phyloP scores from a whole-genome alignment of 257 asterid genomes.

The Nicotiana sylvestris region DNA sequence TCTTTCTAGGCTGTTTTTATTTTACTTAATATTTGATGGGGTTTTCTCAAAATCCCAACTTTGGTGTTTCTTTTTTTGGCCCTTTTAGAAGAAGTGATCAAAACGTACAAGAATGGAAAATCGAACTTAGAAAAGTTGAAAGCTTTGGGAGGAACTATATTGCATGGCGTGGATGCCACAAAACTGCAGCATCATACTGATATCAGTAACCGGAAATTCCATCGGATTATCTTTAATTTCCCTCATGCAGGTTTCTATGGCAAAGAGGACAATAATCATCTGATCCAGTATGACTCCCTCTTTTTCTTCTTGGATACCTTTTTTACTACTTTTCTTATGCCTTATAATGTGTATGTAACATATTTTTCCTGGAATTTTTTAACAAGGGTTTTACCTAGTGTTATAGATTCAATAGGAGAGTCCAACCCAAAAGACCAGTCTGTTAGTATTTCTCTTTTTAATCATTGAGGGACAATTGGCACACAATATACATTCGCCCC shows the following conservation, averaged over 20 bases:
- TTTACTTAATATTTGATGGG: not conserved
- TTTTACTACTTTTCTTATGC: not conserved
- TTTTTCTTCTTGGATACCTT: not conserved
- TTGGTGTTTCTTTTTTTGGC: not conserved
- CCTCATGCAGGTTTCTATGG: slow-evolving; percentile 73
- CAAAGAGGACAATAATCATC: slow-evolving; percentile 25
- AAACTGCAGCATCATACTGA: slow-evolving; percentile 24
- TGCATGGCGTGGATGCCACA: slow-evolving; percentile 57
- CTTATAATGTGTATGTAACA: too few relatives aligned
- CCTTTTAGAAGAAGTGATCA: slow-evolving; percentile 33
- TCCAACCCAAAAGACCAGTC: too few relatives aligned
- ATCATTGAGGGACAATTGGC: too few relatives aligned
- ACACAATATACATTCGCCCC: too few relatives aligned
- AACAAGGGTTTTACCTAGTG: too few relatives aligned
- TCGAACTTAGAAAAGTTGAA: slow-evolving; percentile 28
- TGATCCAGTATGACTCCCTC: slow-evolving; percentile 29
- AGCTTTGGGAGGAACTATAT: slow-evolving; percentile 37
- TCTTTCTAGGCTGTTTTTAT: not conserved
- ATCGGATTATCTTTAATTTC: slow-evolving; percentile 58
- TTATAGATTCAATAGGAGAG: too few relatives aligned
- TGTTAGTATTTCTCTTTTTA: too few relatives aligned
- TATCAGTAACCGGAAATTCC: slow-evolving; percentile 34
- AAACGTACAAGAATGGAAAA: slow-evolving; percentile 45
- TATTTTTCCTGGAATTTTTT: too few relatives aligned
- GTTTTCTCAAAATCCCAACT: not conserved